Base-by-base conservation (phyloP, 306 rosid species). In the Nissolia schottii region DNA sequence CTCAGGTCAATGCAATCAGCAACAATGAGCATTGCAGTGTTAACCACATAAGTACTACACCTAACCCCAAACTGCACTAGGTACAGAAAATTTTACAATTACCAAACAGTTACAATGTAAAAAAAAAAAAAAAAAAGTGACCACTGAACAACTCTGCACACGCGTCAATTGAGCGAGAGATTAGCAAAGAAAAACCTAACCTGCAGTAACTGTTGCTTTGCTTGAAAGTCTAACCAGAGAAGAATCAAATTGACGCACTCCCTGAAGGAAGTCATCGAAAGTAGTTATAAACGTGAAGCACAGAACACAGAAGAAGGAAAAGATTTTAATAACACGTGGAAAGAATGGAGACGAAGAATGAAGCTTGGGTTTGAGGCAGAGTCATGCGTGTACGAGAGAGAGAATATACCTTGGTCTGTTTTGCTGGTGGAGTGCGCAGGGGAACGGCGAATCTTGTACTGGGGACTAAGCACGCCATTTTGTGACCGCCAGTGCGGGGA, bases 151-250 rank as follows among this genome's bases (percentile, higher is more conserved):
- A 4, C 15, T 68, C 15, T 51, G 60, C 31, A 4, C 43, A 27
- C 10, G 57, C 6, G 38, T 18, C 5, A 45, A 23, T 41, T 1
- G 10, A 71, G 49, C 27, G 25, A 24, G 37, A 68, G 71, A 34
- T 29, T 45, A 24, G 75, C 65, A 79, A 60, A 35, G 43, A 63
- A 77, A 59, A 45, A 2, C 2, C 51, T 45, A 45, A 92, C 96
- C 96, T 86, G 87, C 13, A 28, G 48, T 25, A 27, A 75, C 28
- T 10, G 71, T 35, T 70, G 76, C 68, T 51, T 64, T 72, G 71
- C 67, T 70, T 61, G 84, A 59, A 65, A 81, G 22, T 67, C 76
- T 62, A 77, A 14, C 71, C 48, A 71, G 31, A 73, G 61, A 10
- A 72, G 20, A 72, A 51, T 72, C 19, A 16, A 54, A 67, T 11